Evolutionary conservation across 73 alveolate genomes (phyloP), one percentile per base, ranked within the genome.

Genomic region (Urostyla sp.): DNA sequence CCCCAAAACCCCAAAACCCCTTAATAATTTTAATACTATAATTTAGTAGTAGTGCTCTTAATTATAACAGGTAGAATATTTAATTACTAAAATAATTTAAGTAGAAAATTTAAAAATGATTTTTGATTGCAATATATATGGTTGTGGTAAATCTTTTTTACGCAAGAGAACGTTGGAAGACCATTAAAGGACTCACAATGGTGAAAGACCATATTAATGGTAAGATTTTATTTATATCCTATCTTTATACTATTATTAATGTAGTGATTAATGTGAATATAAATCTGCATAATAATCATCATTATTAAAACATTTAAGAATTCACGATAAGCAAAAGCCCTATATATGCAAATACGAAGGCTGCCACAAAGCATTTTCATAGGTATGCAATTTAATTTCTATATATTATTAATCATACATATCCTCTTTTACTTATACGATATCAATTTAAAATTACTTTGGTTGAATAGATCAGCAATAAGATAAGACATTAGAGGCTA

Each of bases 301-400:
- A 51, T 81, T 85, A 3, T 81, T 75, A 26, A 85, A 85, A 56
- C 93, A 85, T 48, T 88, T 79, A 7, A 58, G 93, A 66, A 89
- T 85, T 6, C 93, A 85, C 45, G 93, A 85, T 36, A 85, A 85
- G 78, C 35, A 44, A 75, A 85, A 76, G 59, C 93, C 93, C 18
- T 85, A 85, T 61, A 63, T 26, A 21, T 85, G 93, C 24, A 63
- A 59, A 0, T 52, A 27, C 27, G 79, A 75, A 0, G 93, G 89
- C 21, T 85, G 93, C 48, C 66, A 24, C 54, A 34, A 76, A 20
- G 80, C 93, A 13, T 85, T 85, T 38, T 61, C 87, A 1, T 75
- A 85, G 36, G 85, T 73, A 48, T 46, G 72, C n/a, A 56, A 50
- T 8, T 50, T 50, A 50, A 50, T 5, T 7, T 18, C n/a, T 18